Percentiles rank a stretch among this genome's conserved stretches.
Conservation (phyloP, 2,329 filamentous ascomycete genomes). For the Pyricularia grisea region DNA sequence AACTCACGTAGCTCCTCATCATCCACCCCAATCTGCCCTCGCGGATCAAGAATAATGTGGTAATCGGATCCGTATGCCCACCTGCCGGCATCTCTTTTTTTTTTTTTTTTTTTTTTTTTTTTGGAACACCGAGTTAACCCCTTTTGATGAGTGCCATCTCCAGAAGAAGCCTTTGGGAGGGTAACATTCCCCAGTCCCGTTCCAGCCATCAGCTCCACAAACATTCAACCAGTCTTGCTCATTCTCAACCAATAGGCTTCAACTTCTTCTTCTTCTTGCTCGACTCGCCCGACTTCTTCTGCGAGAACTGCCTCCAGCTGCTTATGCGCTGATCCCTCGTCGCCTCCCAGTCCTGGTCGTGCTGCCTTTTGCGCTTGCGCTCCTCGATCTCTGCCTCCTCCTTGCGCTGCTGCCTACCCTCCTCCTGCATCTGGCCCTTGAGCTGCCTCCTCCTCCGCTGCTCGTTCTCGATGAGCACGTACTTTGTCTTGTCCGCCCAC, state of each 20-base stretch:
- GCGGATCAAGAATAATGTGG: not conserved
- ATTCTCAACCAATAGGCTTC: slow-evolving; percentile 46
- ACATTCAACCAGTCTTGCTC: not conserved
- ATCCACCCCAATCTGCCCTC: not conserved
- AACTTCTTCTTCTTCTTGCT: slow-evolving; percentile 58
- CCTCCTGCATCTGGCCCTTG: slow-evolving; percentile 93
- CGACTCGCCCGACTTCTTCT: slow-evolving; percentile 48
- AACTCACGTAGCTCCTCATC: not conserved
- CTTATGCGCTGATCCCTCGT: slow-evolving; percentile 84
- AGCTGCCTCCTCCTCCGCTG: slow-evolving; percentile 72
- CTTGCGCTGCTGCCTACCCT: slow-evolving; percentile 79
- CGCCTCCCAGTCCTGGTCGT: slow-evolving; percentile 92
- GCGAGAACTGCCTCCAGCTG: slow-evolving; percentile 89
- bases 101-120: no score
- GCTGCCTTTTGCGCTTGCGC: slow-evolving; percentile 78
- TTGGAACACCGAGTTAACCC: not conserved
- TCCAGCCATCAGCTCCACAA: not conserved
- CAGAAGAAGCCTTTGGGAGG: not conserved
- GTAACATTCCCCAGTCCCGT: not conserved
- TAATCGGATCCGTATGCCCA: not conserved
- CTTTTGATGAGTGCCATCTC: not conserved
- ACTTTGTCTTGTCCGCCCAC: slow-evolving; percentile 85
- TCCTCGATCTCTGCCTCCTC: slow-evolving; percentile 77
- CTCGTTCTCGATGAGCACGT: slow-evolving; percentile 90
- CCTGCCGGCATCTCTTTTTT: not conserved